A percentile compares a stretch with the other conserved stretches of the same genome.
Evolutionary conservation across 169 alveolate genomes (phyloP).

Genomic region (Eimeria sp.): DNA sequence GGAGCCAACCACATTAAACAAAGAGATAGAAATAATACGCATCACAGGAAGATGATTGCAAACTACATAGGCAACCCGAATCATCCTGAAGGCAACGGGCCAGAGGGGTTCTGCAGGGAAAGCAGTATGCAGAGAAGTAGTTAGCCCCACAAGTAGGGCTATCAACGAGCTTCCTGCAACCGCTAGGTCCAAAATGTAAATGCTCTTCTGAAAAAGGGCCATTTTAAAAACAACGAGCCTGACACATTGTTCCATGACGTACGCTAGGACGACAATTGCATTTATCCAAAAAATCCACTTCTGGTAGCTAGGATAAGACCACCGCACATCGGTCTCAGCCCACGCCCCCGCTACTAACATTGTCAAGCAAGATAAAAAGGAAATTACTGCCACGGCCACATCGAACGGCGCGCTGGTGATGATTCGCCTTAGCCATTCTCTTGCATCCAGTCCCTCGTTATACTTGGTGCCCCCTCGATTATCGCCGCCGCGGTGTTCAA

Average conservation of each 20-base stretch:
- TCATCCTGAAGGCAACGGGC: conserved; percentile 78
- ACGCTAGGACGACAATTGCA: conserved; percentile 36
- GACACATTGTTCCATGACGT: conserved; percentile 45
- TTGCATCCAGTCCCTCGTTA: conserved; percentile 12
- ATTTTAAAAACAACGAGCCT: not conserved
- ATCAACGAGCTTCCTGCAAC: conserved; percentile 10
- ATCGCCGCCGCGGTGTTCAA: not conserved
- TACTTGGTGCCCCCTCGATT: not conserved
- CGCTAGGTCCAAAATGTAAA: conserved; percentile 49
- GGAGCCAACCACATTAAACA: conserved; percentile 43
- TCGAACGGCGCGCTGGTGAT: conserved; percentile 53
- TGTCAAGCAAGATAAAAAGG: conserved; percentile 38
- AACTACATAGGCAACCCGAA: conserved; percentile 71
- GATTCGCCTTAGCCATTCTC: conserved; percentile 56
- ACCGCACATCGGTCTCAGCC: conserved; percentile 52
- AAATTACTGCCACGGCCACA: conserved; percentile 59
- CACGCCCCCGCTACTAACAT: conserved; percentile 69
- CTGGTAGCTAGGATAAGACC: conserved; percentile 57
- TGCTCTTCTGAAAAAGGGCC: conserved; percentile 36
- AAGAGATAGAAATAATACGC: conserved; percentile 60
- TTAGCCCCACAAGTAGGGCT: conserved; percentile 48
- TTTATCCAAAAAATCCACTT: conserved; percentile 44
- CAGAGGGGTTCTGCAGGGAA: conserved; percentile 72
- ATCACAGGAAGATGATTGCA: conserved; percentile 62
- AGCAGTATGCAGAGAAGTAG: conserved; percentile 28